Base-by-base conservation (phyloP, 345 rosid genomes). In the Populus nigra region DNA sequence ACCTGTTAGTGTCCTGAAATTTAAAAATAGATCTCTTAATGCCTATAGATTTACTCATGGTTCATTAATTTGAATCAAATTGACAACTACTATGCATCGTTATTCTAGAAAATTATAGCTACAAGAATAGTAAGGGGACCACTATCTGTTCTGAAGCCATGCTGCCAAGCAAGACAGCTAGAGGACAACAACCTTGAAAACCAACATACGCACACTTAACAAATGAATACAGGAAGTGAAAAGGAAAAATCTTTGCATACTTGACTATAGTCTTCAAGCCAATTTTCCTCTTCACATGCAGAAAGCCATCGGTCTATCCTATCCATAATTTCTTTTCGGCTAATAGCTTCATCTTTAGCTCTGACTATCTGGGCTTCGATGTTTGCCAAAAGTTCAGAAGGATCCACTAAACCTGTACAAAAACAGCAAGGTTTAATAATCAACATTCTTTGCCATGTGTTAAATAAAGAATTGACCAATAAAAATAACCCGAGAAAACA, bases 301-400 rank as follows among this genome's bases (percentile, higher is more conserved):
- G 85, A 88, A 61, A 96, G 99, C 98, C 99, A 96, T 77, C 92
- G 85, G 29, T 93, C 96, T 76, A 96, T 91, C 80, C 95, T 88
- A 78, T 93, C 97, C 94, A 91, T 90, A 83, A 96, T 94, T 69
- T 96, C 99, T 87, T 90, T 93, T 55, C 99, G 92, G 81, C 94
- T 91, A 67, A 79, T 65, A 68, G 96, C 97, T 86, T 92, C 96
- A 5, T 91, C 97, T 85, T 89, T 96, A 33, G 84, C 92, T 82
- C 88, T 96, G 62, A 81, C 83, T 68, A 93, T 96, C 74, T 91
- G 93, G 53, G 83, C 82, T 85, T 96, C 99, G 33, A 93, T 96
- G 63, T 85, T 96, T 69, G 90, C 86, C 72, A 96, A 81, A 80
- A 96, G 91, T 79, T 96, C 98, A 43, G 94, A 91, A 74, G 99